These are phyloP conservation scores for Capronia coronata DNA, from an alignment of 2,329 filamentous ascomycete species.

Conservation along the genomic window DNA sequence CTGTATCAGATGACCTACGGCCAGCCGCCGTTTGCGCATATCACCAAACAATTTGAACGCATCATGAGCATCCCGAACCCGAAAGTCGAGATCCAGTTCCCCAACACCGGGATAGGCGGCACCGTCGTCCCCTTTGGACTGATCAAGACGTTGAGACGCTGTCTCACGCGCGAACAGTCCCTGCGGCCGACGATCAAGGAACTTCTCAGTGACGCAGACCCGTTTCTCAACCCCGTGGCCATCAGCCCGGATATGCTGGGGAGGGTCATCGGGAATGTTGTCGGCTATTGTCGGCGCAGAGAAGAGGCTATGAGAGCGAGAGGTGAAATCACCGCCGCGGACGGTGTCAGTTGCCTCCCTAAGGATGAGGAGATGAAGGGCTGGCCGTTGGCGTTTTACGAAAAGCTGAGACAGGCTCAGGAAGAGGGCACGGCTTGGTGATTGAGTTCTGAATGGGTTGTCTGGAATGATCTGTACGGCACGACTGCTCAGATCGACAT, in stretches of 20 bases:
- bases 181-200: constrained; percentile 52
- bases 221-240: constrained; percentile 52
- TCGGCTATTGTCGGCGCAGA: constrained; percentile 48
- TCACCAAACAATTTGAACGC: constrained; percentile 75
- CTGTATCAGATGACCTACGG: constrained; percentile 98
- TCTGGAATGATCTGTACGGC: no score
- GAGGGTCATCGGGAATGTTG: constrained; percentile 54
- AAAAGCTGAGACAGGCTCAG: constrained; percentile 42
- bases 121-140: constrained; percentile 50
- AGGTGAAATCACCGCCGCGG: constrained; percentile 19
- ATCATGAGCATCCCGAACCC: constrained; percentile 54
- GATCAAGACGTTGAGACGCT: constrained; percentile 51
- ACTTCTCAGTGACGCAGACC: constrained; percentile 50
- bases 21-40: constrained; percentile 89
- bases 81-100: constrained; percentile 44
- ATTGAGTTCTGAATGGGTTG: neutral
- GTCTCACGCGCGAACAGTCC: constrained; percentile 53
- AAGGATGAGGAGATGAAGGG: constrained; percentile 50
- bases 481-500: no score
- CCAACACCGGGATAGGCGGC: constrained; percentile 41
- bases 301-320: constrained; percentile 25
- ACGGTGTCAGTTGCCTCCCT: constrained; percentile 41
- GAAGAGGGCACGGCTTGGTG: constrained; percentile 35
- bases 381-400: constrained; percentile 45
- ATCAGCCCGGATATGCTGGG: constrained; percentile 54